These are phyloP conservation scores for Penicillium decumbens DNA, from an alignment of 2,329 filamentous ascomycete species.

Conservation along the genomic window DNA sequence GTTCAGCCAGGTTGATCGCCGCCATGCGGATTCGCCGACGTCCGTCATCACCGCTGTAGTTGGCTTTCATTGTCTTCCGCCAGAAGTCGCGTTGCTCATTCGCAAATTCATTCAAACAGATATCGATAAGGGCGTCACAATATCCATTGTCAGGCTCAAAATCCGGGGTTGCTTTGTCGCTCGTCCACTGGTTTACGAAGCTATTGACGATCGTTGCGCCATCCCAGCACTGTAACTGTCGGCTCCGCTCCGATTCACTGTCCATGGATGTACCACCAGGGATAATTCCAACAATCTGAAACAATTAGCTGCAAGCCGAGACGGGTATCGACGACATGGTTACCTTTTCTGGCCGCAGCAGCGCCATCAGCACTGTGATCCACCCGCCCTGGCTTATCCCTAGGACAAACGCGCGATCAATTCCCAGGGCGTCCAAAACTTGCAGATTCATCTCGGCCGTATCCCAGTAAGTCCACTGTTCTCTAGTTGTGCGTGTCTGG, in stretches of 20 bases:
- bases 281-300: constrained; percentile 49
- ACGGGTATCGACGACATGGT: neutral
- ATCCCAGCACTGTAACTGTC: constrained; percentile 49
- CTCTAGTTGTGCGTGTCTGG: constrained; percentile 41
- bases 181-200: constrained; percentile 42
- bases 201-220: constrained; percentile 31
- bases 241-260: constrained; percentile 44
- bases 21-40: constrained; percentile 47
- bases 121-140: constrained; percentile 45
- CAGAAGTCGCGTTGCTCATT: constrained; percentile 42
- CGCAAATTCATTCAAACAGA: constrained; percentile 44
- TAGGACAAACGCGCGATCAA: constrained; percentile 45
- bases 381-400: constrained; percentile 54
- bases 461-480: constrained; percentile 55
- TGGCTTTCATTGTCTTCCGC: constrained; percentile 42
- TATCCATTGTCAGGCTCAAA: constrained; percentile 44
- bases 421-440: constrained; percentile 49
- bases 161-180: constrained; percentile 34
- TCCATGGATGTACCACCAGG: constrained; percentile 52
- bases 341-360: constrained; percentile 49
- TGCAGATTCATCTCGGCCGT: constrained; percentile 52
- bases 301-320: neutral
- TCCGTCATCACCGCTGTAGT: constrained; percentile 50
- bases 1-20: constrained; percentile 46
- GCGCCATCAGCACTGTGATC: constrained; percentile 50